These are phyloP conservation scores for Actinomucor elegans DNA, from an alignment of 371 early-diverging fungal genomes.

Conservation along the genomic window DNA sequence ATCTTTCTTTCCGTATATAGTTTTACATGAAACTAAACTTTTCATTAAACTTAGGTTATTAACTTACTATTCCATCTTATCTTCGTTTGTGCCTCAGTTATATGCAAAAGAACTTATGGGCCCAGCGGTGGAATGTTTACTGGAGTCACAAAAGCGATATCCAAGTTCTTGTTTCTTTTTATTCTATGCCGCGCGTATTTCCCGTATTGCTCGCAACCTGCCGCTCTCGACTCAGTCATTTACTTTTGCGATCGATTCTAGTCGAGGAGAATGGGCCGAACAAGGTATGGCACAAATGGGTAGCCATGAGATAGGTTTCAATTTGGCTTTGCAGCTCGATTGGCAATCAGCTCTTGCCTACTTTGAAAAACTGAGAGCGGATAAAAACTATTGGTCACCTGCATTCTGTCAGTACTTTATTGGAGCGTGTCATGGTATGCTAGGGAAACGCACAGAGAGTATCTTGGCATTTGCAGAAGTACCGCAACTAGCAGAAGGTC, in stretches of 20 bases:
- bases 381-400: conserved; percentile 45
- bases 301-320: conserved; percentile 48
- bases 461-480: conserved; percentile 39
- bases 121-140: conserved; percentile 46
- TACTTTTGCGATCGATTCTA: conserved; percentile 18
- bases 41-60: conserved; percentile 23
- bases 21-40: no score
- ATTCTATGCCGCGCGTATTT: conserved; percentile 46
- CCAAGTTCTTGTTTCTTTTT: conserved; percentile 54
- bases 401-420: conserved; percentile 49
- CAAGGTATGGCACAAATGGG: conserved; percentile 24
- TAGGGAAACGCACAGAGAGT: conserved; percentile 36
- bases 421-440: conserved; percentile 38
- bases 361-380: conserved; percentile 40
- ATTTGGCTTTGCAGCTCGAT: conserved; percentile 42
- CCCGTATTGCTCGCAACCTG: conserved; percentile 29
- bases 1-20: no score
- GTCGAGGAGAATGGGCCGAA: conserved; percentile 27
- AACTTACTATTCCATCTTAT: conserved; percentile 21
- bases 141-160: conserved; percentile 40
- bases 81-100: conserved; percentile 23
- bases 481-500: conserved; percentile 34
- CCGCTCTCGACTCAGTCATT: conserved; percentile 30
- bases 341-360: conserved; percentile 39
- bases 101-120: conserved; percentile 16